These are phyloP conservation scores for Talaromyces thailandensis DNA, from an alignment of 495 filamentous ascomycete species.

Conservation along the genomic window DNA sequence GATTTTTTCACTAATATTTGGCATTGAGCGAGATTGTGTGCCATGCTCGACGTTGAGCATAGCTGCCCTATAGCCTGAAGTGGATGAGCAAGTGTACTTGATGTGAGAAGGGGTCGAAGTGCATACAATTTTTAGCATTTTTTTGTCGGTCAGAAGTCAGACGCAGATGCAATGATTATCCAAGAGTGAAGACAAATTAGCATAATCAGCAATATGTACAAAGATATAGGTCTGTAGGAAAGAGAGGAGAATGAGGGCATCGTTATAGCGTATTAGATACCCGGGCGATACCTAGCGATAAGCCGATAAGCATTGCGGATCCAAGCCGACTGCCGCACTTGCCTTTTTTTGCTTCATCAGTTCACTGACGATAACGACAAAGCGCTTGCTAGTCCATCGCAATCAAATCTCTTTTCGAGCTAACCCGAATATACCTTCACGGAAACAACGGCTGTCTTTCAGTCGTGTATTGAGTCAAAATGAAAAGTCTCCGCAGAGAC, in stretches of 20 bases:
- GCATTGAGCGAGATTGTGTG: slow-evolving; percentile 71
- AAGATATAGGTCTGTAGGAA: not conserved
- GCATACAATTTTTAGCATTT: slow-evolving; percentile 4
- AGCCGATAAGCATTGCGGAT: not conserved
- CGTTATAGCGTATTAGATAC: not conserved
- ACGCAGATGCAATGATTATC: not conserved
- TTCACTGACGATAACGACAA: not conserved
- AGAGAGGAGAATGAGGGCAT: not conserved
- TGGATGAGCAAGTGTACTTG: not conserved
- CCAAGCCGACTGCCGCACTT: not conserved
- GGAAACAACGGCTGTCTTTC: not conserved
- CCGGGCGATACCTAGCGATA: not conserved
- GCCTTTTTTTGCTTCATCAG: slow-evolving; percentile 1
- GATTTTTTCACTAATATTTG: slow-evolving; percentile 62
- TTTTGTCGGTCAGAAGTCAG: not conserved
- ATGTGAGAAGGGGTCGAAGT: not conserved
- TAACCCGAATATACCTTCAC: not conserved
- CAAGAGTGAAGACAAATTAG: too few species aligned
- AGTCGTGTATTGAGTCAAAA: slow-evolving; percentile 29
- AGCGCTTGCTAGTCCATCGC: not conserved
- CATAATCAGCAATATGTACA: not conserved
- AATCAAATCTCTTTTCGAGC: not conserved
- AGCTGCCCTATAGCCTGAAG: slow-evolving; percentile 77
- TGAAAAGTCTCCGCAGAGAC: slow-evolving; percentile 84
- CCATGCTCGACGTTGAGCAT: slow-evolving; percentile 71